Conservation (phyloP, 805 yeast genomes). For the Saccharomycopsis malanga region DNA sequence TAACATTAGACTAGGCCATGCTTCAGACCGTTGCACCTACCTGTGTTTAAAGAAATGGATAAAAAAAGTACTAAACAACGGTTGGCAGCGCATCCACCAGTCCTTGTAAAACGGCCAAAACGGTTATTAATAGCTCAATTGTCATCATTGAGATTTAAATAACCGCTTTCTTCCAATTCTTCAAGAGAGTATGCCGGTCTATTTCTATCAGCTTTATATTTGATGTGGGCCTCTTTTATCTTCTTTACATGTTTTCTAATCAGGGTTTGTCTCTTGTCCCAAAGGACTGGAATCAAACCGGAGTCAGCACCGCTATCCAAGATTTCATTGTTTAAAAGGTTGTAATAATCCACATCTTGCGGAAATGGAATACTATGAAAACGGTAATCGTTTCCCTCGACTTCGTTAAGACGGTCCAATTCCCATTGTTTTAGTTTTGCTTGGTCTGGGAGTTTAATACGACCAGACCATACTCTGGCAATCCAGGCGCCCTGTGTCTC, state of each 20-base stretch:
- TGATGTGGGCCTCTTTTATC: constrained; percentile 40
- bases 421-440: constrained; percentile 42
- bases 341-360: constrained; percentile 16
- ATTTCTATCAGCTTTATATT: constrained; percentile 32
- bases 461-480: constrained; percentile 53
- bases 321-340: constrained; percentile 13
- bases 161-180: constrained; percentile 35
- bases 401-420: constrained; percentile 23
- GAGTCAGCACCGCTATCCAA: constrained; percentile 31
- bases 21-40: too few species aligned
- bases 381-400: not conserved
- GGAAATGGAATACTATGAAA: constrained; percentile 18
- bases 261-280: constrained; percentile 42
- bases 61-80: too few species aligned
- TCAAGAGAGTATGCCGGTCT: constrained; percentile 31
- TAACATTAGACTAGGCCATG: too few species aligned
- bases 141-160: constrained; percentile 2
- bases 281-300: constrained; percentile 45
- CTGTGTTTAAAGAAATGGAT: too few species aligned
- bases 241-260: constrained; percentile 38
- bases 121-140: too few species aligned
- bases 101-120: too few species aligned
- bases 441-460: constrained; percentile 42
- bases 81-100: too few species aligned
- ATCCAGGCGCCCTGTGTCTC: constrained; percentile 61